A percentile compares a stretch with the other conserved stretches of the same genome.
Conservation (phyloP, 108 stramenopile species). For the Pelagomonas calceolata region DNA sequence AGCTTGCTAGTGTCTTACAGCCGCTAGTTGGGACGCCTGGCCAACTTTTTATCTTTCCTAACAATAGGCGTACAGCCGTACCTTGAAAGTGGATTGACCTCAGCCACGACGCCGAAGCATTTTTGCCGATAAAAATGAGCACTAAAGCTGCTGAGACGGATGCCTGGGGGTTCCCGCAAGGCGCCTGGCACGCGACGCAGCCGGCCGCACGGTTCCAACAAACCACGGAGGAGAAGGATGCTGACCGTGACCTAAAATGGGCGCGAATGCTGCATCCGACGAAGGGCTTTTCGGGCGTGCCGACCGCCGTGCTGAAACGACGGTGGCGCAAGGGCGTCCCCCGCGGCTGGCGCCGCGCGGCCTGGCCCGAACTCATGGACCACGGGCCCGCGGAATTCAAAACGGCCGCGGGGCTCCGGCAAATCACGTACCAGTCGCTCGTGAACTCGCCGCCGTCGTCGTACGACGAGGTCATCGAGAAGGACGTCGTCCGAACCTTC, state of each 20-base stretch:
- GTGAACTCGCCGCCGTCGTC: background rate
- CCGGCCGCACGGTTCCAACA: too few species aligned
- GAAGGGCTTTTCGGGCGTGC: background rate
- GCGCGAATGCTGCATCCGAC: background rate
- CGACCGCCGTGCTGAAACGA: background rate
- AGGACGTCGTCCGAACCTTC: slow-evolving; percentile 77
- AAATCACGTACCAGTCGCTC: too few species aligned
- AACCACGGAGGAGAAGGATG: background rate
- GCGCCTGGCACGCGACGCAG: too few species aligned
- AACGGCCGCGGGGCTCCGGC: background rate
- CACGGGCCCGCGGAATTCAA: background rate
- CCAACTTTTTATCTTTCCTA: too few species aligned
- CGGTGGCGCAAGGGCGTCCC: background rate
- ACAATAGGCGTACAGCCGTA: too few species aligned
- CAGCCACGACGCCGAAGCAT: too few species aligned
- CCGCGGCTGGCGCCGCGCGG: background rate
- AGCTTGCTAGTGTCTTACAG: too few species aligned
- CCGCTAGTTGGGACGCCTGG: too few species aligned
- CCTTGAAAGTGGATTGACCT: too few species aligned
- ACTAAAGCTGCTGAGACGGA: too few species aligned
- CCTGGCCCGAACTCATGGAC: background rate
- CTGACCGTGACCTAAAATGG: background rate
- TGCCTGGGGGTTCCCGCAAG: too few species aligned
- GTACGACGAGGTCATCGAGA: slow-evolving; percentile 38
- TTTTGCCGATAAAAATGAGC: too few species aligned